Evolutionary conservation across 495 filamentous ascomycete genomes (phyloP), one percentile per base, ranked within the genome.

Genomic region (Platismatia glauca): DNA sequence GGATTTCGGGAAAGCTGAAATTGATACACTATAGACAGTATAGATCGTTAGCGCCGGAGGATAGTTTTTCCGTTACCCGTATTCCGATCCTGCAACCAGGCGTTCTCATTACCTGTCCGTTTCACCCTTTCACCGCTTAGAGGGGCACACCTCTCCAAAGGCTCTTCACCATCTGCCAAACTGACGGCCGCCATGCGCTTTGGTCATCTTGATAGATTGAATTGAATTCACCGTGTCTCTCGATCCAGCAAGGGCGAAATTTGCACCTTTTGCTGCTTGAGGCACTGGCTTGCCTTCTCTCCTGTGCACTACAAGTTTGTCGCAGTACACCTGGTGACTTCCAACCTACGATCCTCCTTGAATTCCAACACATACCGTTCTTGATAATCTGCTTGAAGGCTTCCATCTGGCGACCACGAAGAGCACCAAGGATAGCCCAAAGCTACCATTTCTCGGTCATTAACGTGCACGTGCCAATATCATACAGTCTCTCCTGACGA

Each of bases 41-140:
- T 9, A 35, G 34, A 4, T 55, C 4, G 4, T 7, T 35, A 61
- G 38, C 37, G 1, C 13, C 48, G 60, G 35, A 22, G 29, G 5
- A 56, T n/a, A 34, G 50, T 44, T 62, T 34, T 22, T 62, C 60
- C 60, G 12, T 16, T 11, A 16, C 29, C 52, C 31, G 50, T 12
- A 24, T 18, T 3, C 27, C 27, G 15, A 61, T 33, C 11, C 37
- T 43, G 29, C 37, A 39, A 20, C 13, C 39, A 61, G 41, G 37
- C 37, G 7, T 43, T 16, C 7, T 24, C 8, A 53, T 37, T 48
- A 61, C 44, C 34, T 60, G 41, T 13, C 22, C 0, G 13, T 39
- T 39, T n/a, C 46, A 39, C 18, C 33, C 22, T 39, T 41, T 52
- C 4, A 39, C 27, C 37, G 5, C 5, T 37, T 44, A 5, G 24